Evolutionary conservation across 176 grass and related monocot genomes (phyloP).

Genomic region (Miscanthus lutarioriparius): DNA sequence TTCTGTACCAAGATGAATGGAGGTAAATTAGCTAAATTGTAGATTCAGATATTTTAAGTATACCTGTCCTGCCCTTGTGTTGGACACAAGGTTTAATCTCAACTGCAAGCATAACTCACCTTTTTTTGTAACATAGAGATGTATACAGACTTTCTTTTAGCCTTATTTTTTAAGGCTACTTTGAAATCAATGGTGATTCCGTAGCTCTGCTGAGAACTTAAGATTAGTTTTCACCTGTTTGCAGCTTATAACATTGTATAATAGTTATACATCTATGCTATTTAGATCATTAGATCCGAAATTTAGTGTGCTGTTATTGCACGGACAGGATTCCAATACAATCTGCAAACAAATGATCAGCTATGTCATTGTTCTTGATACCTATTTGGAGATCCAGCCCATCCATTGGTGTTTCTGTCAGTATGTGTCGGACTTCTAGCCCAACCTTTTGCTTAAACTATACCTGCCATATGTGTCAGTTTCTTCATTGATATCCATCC

Average conservation of each 20-base stretch:
- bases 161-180: not conserved
- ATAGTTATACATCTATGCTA: not conserved
- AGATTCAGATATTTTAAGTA: constrained; percentile 17
- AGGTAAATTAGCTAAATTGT: constrained; percentile 49
- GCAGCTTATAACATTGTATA: not conserved
- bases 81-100: not conserved
- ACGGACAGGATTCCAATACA: not conserved
- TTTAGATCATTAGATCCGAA: not conserved
- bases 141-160: not conserved
- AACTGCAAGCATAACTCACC: not conserved
- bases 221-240: not conserved
- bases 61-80: not conserved
- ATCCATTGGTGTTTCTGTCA: not conserved
- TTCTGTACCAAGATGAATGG: constrained; percentile 99
- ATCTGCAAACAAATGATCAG: not conserved
- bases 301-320: constrained; percentile 1
- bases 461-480: not conserved
- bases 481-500: not conserved
- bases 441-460: not conserved
- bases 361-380: not conserved
- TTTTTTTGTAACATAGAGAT: not conserved
- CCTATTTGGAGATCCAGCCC: not conserved
- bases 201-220: not conserved
- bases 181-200: not conserved
- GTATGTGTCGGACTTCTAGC: not conserved